Evolutionary conservation across 2,329 filamentous ascomycete genomes (phyloP).

Genomic region (Gnomoniopsis sp.): DNA sequence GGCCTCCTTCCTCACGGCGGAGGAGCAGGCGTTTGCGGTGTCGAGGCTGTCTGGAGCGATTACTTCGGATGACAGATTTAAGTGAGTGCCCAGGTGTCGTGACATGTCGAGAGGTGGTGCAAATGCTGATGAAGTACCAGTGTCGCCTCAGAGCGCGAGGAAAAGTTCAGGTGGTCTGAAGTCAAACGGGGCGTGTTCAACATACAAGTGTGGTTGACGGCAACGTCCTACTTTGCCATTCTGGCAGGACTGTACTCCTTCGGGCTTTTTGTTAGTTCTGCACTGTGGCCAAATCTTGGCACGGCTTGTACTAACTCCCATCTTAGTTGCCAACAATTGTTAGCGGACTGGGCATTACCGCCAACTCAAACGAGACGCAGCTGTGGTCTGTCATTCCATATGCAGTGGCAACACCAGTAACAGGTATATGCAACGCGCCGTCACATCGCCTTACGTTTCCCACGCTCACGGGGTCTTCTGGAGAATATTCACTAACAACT

Average conservation of each 20-base stretch:
- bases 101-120: constrained; percentile 11
- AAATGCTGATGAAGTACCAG: constrained; percentile 12
- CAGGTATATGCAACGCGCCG: constrained; percentile 37
- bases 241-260: constrained; percentile 59
- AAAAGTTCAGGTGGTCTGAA: constrained; percentile 59
- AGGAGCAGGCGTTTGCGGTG: constrained; percentile 49
- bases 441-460: neutral
- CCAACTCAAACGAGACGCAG: constrained; percentile 54
- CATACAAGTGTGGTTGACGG: constrained; percentile 60
- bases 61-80: constrained; percentile 28
- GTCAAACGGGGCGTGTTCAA: constrained; percentile 59
- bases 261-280: constrained; percentile 53
- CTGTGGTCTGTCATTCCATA: constrained; percentile 64
- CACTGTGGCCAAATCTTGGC: neutral
- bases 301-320: neutral
- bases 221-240: constrained; percentile 59
- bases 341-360: constrained; percentile 49
- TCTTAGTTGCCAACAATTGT: constrained; percentile 61
- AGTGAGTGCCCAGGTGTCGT: constrained; percentile 22
- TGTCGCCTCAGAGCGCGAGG: constrained; percentile 31
- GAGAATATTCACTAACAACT: neutral
- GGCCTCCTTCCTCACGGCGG: constrained; percentile 48
- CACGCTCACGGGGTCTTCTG: neutral
- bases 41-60: constrained; percentile 39
- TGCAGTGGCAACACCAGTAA: constrained; percentile 55